Base-by-base conservation (phyloP, 2,329 filamentous ascomycete species). In the Pseudocercospora crystallina region DNA sequence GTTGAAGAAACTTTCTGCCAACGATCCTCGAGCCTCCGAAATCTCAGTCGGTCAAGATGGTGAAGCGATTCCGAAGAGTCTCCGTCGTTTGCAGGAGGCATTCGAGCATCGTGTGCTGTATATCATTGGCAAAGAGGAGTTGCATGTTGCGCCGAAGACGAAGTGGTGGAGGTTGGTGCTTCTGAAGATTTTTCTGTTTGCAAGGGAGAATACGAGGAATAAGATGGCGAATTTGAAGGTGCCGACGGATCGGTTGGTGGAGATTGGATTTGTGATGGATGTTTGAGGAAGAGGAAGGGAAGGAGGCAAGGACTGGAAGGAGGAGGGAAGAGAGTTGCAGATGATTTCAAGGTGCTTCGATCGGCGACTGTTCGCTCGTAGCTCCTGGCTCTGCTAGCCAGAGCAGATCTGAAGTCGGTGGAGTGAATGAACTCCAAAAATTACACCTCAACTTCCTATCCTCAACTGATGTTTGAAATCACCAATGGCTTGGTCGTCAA, bases 231-330 rank as follows among this genome's bases (percentile, higher is more conserved):
- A 83, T 59, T 67, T 87, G 51, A 71, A 78, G 42, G 69, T 86
- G 36, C 76, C 79, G 0, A 76, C 80, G 52, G 83, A 86, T 52
- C 76, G 78, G 42, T 65, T 87, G 41, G 79, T 87, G 13, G 85
- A 87, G 69, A 82, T 87, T 13, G 85, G 85, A 0, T 87, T 86
- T 63, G 76, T 86, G 1, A 86, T 85, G 68, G 81, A 86, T 55
- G 81, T 86, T 47, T 84, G 39, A 49, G 33, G 20, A n/a, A n/a
- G n/a, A n/a, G n/a, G n/a, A n/a, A n/a, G n/a, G n/a, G n/a, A n/a
- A n/a, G n/a, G n/a, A n/a, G n/a, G n/a, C n/a, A n/a, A n/a, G n/a
- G n/a, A n/a, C n/a, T n/a, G n/a, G n/a, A n/a, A n/a, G n/a, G n/a
- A n/a, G n/a, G n/a, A n/a, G n/a, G n/a, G n/a, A n/a, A n/a, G n/a